Base-by-base conservation (phyloP, 2,329 filamentous ascomycete genomes). In the Colletotrichum euphorbiae region DNA sequence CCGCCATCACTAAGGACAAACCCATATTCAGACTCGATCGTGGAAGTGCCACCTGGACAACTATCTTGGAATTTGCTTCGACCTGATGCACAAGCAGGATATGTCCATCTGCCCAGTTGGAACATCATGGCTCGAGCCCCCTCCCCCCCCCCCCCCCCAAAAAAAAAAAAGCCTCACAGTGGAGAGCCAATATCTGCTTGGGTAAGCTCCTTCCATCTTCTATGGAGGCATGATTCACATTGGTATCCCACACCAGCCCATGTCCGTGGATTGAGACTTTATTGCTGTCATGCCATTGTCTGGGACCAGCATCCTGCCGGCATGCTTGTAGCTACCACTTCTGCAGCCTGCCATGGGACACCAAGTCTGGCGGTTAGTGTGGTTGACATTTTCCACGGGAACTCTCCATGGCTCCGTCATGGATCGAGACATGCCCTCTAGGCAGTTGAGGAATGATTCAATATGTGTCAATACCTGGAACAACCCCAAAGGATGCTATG, bases 341-440 rank as follows among this genome's bases (percentile, higher is more conserved):
- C 42, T 50, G 40, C 48, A 65, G 36, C 61, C 66, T 65, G 66
- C 66, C 66, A 69, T 69, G 66, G 66, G 66, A 69, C 66, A 50
- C 24, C 19, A 33, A 46, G 66, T 69, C 66, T 69, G 66, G 66
- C 66, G 66, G 61, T 60, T 69, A 40, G 45, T 15, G 33, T 36
- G 48, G 17, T 38, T n/a, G 2, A 45, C 38, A 17, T 17, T 42
- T 11, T 8, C 28, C 50, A 24, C 45, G 15, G 59, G 28, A 17
- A 36, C 17, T 33, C 33, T 13, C 21, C 57, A 50, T 24, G 11
- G 2, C 46, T 24, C 15, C 24, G 24, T 51, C 15, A 17, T 19
- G 43, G 46, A 19, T 38, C 52, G 17, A 31, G 42, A 31, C 33
- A 12, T 43, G 43, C 62, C 46, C 21, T n/a, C 51, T 19, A 43